phyloP scores from a whole-genome alignment of 2,329 filamentous ascomycete genomes.

The Neonectria sp. region DNA sequence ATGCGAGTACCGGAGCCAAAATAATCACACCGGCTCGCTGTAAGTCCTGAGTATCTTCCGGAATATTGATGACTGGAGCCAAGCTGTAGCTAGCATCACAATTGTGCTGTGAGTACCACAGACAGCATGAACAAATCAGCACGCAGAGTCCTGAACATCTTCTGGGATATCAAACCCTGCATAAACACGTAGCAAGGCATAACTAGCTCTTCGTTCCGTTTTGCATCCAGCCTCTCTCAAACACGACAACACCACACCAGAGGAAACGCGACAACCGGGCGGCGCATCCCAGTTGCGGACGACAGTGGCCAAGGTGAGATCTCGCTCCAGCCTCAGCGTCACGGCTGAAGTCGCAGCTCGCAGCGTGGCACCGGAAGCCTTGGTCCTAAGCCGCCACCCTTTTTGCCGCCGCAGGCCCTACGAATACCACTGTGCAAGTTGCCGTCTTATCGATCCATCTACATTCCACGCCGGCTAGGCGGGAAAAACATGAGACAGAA shows the following conservation, averaged over 20 bases:
- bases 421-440: background rate
- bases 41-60: too few relatives aligned
- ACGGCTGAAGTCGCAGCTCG: background rate
- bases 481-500: slow-evolving; percentile 6
- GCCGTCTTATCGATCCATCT: background rate
- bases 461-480: background rate
- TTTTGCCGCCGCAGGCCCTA: background rate
- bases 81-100: too few relatives aligned
- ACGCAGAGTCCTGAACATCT: too few relatives aligned
- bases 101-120: too few relatives aligned
- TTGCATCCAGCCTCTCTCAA: background rate
- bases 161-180: background rate
- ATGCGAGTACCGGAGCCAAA: too few relatives aligned
- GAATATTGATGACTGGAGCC: too few relatives aligned
- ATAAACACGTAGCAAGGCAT: background rate
- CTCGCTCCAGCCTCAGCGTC: background rate
- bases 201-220: background rate
- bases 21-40: too few relatives aligned
- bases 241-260: background rate
- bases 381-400: background rate
- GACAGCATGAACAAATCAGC: too few relatives aligned
- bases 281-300: too few relatives aligned
- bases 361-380: background rate
- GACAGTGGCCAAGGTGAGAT: background rate
- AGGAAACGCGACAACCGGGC: too few relatives aligned